A percentile compares a stretch with the other conserved stretches of the same genome.
phyloP scores from a whole-genome alignment of 2,329 filamentous ascomycete genomes.

The Paecilomyces sp. region DNA sequence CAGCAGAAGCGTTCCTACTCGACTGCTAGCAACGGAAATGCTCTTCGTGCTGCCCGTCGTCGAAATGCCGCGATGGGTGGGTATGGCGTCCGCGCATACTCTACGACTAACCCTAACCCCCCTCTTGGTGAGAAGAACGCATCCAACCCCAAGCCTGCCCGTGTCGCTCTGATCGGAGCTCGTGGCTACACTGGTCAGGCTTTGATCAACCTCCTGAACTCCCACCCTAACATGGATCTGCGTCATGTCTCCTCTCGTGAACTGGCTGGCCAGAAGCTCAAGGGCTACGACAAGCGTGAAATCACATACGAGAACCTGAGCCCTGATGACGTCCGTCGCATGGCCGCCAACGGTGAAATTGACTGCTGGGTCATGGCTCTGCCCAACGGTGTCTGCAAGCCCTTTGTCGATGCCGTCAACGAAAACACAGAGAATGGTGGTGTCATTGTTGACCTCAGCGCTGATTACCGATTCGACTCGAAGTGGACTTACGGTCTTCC shows the following conservation, averaged over 20 bases:
- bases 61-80: constrained; percentile 21
- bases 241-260: constrained; percentile 90
- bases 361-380: constrained; percentile 98
- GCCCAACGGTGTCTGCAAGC: constrained; percentile 90
- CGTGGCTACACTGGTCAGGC: constrained; percentile 93
- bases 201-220: constrained; percentile 77
- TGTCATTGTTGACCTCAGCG: constrained; percentile 88
- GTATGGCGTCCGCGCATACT: constrained; percentile 31
- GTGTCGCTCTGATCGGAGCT: constrained; percentile 80
- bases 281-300: constrained; percentile 85
- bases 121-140: constrained; percentile 83
- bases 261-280: constrained; percentile 74
- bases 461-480: constrained; percentile 85
- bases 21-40: constrained; percentile 39
- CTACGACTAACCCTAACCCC: constrained; percentile 69
- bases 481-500: constrained; percentile 87
- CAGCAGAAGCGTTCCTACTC: constrained; percentile 65
- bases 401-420: constrained; percentile 83
- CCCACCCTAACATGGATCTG: constrained; percentile 84
- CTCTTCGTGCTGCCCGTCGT: constrained; percentile 28
- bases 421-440: constrained; percentile 60
- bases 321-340: constrained; percentile 75
- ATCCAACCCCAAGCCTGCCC: constrained; percentile 70
- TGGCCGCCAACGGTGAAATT: constrained; percentile 77
- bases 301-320: constrained; percentile 88